These are phyloP conservation scores for Hymenoscyphus albidus DNA, from an alignment of 2,329 filamentous ascomycete species.

Conservation along the genomic window DNA sequence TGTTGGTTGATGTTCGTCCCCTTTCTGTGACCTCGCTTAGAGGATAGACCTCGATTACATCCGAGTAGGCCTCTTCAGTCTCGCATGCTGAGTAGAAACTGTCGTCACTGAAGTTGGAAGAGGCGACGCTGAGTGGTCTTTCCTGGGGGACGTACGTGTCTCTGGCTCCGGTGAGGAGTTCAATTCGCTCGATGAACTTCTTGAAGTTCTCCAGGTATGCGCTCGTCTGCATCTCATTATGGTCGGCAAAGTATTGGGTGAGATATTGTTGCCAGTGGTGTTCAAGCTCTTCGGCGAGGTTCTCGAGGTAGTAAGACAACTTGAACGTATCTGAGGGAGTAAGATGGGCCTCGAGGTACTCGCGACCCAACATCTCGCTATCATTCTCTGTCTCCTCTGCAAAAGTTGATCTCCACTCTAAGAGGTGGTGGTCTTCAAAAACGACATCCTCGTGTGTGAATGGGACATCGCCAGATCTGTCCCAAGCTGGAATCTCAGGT, in stretches of 20 bases:
- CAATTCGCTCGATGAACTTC: background rate
- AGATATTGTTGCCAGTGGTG: background rate
- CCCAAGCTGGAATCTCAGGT: background rate
- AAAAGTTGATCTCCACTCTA: background rate
- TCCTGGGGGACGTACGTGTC: background rate
- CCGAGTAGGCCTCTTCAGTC: background rate
- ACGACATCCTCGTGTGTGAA: background rate
- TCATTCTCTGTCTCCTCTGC: background rate
- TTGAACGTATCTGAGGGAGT: background rate
- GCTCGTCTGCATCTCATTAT: background rate
- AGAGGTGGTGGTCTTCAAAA: background rate
- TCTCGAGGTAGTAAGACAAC: background rate
- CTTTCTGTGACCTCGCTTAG: background rate
- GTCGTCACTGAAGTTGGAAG: background rate
- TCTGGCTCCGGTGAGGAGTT: background rate
- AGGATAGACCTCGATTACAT: background rate
- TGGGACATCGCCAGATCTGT: background rate
- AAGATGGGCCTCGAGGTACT: background rate
- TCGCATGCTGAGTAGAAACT: conserved; percentile 1
- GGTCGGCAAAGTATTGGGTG: background rate
- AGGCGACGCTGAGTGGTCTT: background rate
- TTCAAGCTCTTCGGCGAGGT: background rate
- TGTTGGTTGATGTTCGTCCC: background rate
- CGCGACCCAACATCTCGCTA: background rate
- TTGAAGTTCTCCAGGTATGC: background rate